Base-by-base conservation (phyloP, 1,284 basidiomycete species). In the Anthracocystis panici-leucophaei region DNA sequence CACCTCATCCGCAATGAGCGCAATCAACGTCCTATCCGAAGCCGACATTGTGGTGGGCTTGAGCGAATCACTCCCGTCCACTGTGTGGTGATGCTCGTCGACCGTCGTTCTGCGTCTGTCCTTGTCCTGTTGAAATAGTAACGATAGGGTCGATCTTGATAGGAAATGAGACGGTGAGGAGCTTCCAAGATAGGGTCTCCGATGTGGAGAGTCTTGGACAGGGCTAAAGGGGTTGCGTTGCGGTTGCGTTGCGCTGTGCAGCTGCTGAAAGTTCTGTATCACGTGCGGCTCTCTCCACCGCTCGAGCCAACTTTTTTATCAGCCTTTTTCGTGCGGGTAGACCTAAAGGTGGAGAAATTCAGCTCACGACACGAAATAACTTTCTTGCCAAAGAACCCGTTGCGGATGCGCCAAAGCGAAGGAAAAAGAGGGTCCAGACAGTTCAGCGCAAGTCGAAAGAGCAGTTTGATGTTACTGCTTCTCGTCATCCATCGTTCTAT, bases 1-100 rank as follows among this genome's bases (percentile, higher is more conserved):
- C 57, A 80, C 78, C 73, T 82, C 80, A 57, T 82, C 80, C 6
- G 76, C 75, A 48, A 82, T 82, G 27, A 79, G 58, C 44, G 79
- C 80, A n/a, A 82, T 65, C 10, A 82, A 64, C 31, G 77, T 77
- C 33, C 79, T 60, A 51, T 79, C 77, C 25, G 78, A 69, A 8
- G 80, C 77, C 50, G 72, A 75, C 72, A 75, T 75, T 29, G 20
- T 62, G 16, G 40, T 20, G n/a, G 14, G 16, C 12, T 29, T 44
- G 35, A 38, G 35, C n/a, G 20, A 12, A 20, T 55, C 16, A 21
- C 52, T 14, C 49, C 49, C n/a, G 11, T 20, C 41, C n/a, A 2
- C 41, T 42, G 18, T 18, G 38, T 41, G 38, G n/a, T 42, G 41
- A 11, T 42, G 41, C 41, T 20, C n/a, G 41, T 42, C 41, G 20